A percentile compares a stretch with the other conserved stretches of the same genome.
These are phyloP conservation scores for Zymoseptoria ardabiliae DNA, from an alignment of 2,329 filamentous ascomycete species.

Conservation along the genomic window DNA sequence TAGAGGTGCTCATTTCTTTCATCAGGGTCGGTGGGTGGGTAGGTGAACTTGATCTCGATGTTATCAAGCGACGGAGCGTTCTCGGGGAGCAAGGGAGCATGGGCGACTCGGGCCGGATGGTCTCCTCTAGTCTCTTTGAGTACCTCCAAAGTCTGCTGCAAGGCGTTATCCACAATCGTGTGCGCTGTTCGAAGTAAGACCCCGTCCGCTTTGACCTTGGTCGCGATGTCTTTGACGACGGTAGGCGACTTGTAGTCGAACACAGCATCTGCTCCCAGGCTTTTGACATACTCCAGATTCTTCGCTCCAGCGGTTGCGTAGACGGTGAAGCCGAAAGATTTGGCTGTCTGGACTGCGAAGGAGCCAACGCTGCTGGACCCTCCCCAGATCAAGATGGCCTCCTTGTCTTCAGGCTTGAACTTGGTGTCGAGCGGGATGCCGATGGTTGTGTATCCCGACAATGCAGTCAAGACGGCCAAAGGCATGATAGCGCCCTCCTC, in stretches of 20 bases:
- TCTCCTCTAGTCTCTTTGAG: neutral
- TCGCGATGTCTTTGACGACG: neutral
- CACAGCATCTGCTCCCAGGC: constrained; percentile 31
- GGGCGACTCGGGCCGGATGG: neutral
- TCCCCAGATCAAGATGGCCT: constrained; percentile 38
- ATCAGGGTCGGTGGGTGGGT: neutral
- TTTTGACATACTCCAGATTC: constrained; percentile 33
- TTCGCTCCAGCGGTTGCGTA: constrained; percentile 35
- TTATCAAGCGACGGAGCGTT: neutral
- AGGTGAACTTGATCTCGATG: neutral
- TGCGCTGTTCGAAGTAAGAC: neutral
- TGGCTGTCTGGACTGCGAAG: constrained; percentile 37
- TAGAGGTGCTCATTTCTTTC: neutral
- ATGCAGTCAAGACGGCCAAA: constrained; percentile 5
- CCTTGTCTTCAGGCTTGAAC: constrained; percentile 20
- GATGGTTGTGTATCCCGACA: constrained; percentile 23
- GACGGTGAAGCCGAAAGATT: constrained; percentile 34
- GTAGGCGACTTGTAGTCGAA: constrained; percentile 35
- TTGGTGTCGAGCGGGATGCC: constrained; percentile 20
- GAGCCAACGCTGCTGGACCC: constrained; percentile 38
- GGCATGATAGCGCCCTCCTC: constrained; percentile 23
- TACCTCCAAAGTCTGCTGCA: neutral
- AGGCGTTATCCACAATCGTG: neutral
- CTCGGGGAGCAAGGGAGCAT: neutral
- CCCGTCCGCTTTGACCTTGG: neutral